These are phyloP conservation scores for Apiotrichum sp. DNA, from an alignment of 1,284 basidiomycete genomes.

Conservation along the genomic window DNA sequence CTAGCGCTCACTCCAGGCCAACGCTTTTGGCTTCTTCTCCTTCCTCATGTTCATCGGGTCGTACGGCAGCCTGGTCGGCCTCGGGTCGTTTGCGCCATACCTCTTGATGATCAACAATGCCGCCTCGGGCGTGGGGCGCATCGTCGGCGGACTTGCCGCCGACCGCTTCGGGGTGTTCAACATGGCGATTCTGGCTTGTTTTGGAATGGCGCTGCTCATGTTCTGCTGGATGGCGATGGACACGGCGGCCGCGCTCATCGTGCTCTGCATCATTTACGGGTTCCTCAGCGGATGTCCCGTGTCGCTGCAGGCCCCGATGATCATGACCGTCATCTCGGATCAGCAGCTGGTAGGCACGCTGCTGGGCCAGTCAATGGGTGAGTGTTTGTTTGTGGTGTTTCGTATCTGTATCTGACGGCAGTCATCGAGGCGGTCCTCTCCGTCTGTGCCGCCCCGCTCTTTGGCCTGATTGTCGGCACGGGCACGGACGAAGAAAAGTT, in stretches of 20 bases:
- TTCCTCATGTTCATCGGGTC: constrained; percentile 30
- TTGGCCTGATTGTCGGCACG: constrained; percentile 1
- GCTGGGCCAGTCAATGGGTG: constrained; percentile 1
- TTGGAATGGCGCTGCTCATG: constrained; percentile 9
- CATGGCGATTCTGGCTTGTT: constrained; percentile 5
- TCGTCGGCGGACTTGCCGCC: constrained; percentile 13
- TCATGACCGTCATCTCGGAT: background rate
- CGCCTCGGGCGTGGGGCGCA: background rate
- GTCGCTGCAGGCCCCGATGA: constrained; percentile 9
- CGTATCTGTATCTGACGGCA: background rate
- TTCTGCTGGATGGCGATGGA: constrained; percentile 14
- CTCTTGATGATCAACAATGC: constrained; percentile 19
- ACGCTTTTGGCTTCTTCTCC: constrained; percentile 26
- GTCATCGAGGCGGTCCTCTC: background rate
- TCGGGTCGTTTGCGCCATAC: constrained; percentile 27
- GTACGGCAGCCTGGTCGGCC: constrained; percentile 21
- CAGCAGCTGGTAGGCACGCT: background rate
- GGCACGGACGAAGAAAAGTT: constrained; percentile 15
- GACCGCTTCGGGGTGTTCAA: constrained; percentile 13
- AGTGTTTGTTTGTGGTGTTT: background rate
- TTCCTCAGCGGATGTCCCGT: constrained; percentile 12
- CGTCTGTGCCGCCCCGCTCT: background rate
- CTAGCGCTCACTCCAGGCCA: constrained; percentile 5
- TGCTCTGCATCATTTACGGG: constrained; percentile 14
- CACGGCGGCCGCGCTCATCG: constrained; percentile 6